Base-by-base conservation (phyloP, 805 yeast species). In the Saccharomycopsis lassenensis region DNA sequence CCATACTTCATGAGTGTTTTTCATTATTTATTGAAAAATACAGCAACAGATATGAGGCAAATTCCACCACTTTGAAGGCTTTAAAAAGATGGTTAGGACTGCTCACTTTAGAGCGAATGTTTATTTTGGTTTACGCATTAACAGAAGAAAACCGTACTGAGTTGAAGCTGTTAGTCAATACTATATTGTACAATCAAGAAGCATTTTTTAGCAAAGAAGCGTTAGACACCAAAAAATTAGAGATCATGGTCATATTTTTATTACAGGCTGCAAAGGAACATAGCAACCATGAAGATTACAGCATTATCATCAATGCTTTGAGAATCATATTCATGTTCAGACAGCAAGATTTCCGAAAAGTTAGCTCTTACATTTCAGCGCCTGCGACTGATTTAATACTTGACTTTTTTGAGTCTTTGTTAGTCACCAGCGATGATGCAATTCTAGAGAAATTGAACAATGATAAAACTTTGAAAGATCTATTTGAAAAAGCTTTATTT, bases 261-360 rank as follows among this genome's bases (percentile, higher is more conserved):
- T 34, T 52, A 16, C 46, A 43, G 14, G 41, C 44, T 10, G 39
- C 29, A 3, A 34, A 35, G 24, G 44, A 40, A 5, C 42, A 36
- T 11, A 25, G 24, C 24, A 25, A 26, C 6, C 19, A 27, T 10
- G 40, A 37, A 6, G 40, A 47, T 8, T 47, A 51, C 7, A 27
- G 48, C 0, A 31, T 34, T 14, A 38, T 45, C 7, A 46, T 56
- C 16, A 58, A 58, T 25, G 51, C 58, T 10, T 33, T 59, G 14
- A 46, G 63, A 37, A 54, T 55, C 17, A 42, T 57, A 15, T 36
- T 51, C n/a, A 49, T 59, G 53, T 56, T 52, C 29, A 51, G 55
- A 12, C 52, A 52, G n/a, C 44, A 38, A 12, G 58, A 55, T 5
- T 29, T 57, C 4, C 41, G 47, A 6, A 39, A 48, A 4, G 47